Evolutionary conservation across 202 grass and related monocot genomes (phyloP).

Genomic region (Carex arenaria): DNA sequence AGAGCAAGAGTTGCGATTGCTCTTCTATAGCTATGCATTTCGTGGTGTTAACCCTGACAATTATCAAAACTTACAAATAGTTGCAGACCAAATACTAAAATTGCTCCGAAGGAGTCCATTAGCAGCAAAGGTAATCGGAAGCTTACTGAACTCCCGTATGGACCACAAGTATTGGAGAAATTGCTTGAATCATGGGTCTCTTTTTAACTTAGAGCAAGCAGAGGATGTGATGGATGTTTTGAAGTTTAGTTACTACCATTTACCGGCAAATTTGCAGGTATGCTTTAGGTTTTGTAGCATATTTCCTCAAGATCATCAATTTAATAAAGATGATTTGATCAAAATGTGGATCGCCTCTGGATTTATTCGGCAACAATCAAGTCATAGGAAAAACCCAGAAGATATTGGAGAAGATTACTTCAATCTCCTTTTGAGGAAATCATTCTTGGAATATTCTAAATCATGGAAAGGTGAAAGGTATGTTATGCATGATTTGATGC

Average conservation of each 20-base stretch:
- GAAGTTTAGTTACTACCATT: slow-evolving; percentile 32
- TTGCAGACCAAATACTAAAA: too few relatives aligned
- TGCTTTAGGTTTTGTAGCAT: slow-evolving; percentile 43
- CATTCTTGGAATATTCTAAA: slow-evolving; percentile 31
- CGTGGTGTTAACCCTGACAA: too few relatives aligned
- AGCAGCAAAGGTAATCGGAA: not conserved
- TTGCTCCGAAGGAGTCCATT: not conserved
- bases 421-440: slow-evolving; percentile 19
- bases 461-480: not conserved
- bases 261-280: slow-evolving; percentile 17
- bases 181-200: not conserved
- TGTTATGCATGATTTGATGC: slow-evolving; percentile 39
- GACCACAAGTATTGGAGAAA: not conserved
- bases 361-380: slow-evolving; percentile 22
- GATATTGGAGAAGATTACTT: slow-evolving; percentile 37
- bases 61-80: too few relatives aligned
- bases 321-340: not conserved
- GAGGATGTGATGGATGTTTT: slow-evolving; percentile 10
- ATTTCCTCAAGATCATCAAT: not conserved
- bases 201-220: not conserved
- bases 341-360: slow-evolving; percentile 27
- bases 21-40: too few relatives aligned
- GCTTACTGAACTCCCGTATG: not conserved
- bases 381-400: not conserved
- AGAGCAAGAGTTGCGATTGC: too few relatives aligned